Percentiles rank a stretch among this genome's conserved stretches.
These are phyloP conservation scores for Ambrosia hybrid DNA, from an alignment of 140 eudicot genomes.

Conservation along the genomic window DNA sequence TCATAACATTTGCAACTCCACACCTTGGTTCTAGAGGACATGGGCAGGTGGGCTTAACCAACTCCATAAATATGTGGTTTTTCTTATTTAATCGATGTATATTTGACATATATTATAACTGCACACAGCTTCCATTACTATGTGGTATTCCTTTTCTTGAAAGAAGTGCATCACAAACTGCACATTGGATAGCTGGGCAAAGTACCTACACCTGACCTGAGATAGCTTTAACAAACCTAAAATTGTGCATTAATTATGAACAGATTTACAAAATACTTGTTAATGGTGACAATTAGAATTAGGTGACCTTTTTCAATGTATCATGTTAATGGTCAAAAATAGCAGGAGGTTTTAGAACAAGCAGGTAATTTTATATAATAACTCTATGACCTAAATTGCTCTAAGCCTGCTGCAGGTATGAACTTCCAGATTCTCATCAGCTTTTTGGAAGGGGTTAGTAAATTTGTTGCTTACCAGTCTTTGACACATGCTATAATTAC, in stretches of 20 bases:
- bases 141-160: constrained; percentile 89
- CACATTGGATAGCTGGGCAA: constrained; percentile 82
- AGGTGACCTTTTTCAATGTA: neutral
- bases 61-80: neutral
- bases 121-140: constrained; percentile 73
- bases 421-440: constrained; percentile 88
- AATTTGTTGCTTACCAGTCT: neutral
- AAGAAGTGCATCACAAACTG: no score
- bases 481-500: neutral
- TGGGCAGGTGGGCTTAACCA: constrained; percentile 53
- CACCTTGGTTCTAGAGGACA: constrained; percentile 91
- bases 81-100: neutral
- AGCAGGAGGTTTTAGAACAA: constrained; percentile 1
- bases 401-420: constrained; percentile 63
- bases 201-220: no score
- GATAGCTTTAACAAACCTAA: no score
- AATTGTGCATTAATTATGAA: no score
- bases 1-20: constrained; percentile 87
- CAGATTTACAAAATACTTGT: no score
- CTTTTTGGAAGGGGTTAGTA: constrained; percentile 78
- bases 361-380: neutral
- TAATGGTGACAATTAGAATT: neutral
- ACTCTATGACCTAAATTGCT: neutral
- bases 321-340: neutral
- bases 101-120: constrained; percentile 6